phyloP scores from a whole-genome alignment of 495 filamentous ascomycete species.

The Penicillium maclennaniae region DNA sequence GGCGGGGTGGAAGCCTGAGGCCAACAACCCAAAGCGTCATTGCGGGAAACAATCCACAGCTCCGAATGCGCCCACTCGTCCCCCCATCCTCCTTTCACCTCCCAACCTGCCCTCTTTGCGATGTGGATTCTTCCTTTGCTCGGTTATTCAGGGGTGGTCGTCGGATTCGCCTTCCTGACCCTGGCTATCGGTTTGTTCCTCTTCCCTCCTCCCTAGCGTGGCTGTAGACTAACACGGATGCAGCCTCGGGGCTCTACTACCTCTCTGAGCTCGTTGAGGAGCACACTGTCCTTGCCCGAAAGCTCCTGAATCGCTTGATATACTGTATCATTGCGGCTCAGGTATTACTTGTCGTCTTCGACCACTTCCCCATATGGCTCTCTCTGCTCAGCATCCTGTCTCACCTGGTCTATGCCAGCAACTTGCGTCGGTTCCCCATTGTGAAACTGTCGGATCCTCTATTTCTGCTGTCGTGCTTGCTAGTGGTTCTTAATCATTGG shows the following conservation, averaged over 20 bases:
- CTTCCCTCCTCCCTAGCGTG: no score
- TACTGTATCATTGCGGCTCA: conserved; percentile 77
- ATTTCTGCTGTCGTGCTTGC: conserved; percentile 77
- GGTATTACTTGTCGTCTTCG: conserved; percentile 68
- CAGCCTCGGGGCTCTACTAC: conserved; percentile 96
- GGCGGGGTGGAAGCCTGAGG: conserved; percentile 27
- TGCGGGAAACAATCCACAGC: neutral
- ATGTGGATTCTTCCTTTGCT: conserved; percentile 94
- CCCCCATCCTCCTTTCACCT: neutral
- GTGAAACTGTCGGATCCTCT: conserved; percentile 87
- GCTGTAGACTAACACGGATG: conserved; percentile 8
- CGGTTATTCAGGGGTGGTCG: conserved; percentile 80
- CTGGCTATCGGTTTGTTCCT: conserved; percentile 74
- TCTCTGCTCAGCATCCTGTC: conserved; percentile 73
- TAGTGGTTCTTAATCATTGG: conserved; percentile 91
- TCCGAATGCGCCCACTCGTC: neutral
- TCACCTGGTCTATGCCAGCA: conserved; percentile 85
- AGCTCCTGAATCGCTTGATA: conserved; percentile 77
- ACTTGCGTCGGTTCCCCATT: conserved; percentile 80
- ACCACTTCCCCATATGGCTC: conserved; percentile 75
- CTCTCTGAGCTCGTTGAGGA: conserved; percentile 97
- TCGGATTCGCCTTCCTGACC: conserved; percentile 91
- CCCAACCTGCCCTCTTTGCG: conserved; percentile 12
- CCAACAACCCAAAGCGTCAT: conserved; percentile 16
- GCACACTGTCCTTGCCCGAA: conserved; percentile 88